Evolutionary conservation across 768 basidiomycete genomes (phyloP).

Genomic region (Artomyces pyxidatus): DNA sequence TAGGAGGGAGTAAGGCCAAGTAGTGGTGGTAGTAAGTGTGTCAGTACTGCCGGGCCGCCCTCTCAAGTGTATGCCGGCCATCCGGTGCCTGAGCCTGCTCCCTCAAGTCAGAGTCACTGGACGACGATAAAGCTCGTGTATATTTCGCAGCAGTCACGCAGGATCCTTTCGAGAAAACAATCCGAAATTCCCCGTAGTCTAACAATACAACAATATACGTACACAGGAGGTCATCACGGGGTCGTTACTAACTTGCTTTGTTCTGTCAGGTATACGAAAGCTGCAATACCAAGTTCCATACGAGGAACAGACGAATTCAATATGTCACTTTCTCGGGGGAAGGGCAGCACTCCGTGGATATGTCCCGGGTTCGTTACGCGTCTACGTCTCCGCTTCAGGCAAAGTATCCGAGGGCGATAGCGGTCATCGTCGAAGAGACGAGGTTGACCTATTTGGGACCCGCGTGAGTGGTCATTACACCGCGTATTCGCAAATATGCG

Average conservation of each 20-base stretch:
- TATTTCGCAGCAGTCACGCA: no score
- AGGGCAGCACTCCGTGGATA: no score
- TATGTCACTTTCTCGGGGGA: no score
- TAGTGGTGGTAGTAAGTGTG: no score
- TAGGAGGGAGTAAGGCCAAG: no score
- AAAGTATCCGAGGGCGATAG: slow-evolving; percentile 12
- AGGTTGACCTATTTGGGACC: slow-evolving; percentile 11
- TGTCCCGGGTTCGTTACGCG: not conserved
- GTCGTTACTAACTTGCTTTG: not conserved
- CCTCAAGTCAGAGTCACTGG: no score
- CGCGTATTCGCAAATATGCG: slow-evolving; percentile 12
- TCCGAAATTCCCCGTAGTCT: no score
- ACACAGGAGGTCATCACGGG: not conserved
- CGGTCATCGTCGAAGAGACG: slow-evolving; percentile 14
- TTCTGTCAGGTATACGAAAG: not conserved
- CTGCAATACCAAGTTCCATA: not conserved
- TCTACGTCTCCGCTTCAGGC: slow-evolving; percentile 1
- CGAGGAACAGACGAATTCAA: not conserved
- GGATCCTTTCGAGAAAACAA: no score
- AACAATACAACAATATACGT: not conserved
- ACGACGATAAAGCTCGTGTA: no score
- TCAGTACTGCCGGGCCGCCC: no score
- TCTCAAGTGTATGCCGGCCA: no score
- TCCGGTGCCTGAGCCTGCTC: no score
- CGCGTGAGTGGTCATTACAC: not conserved